Conservation (phyloP, 1,139 yeast species). For the Saccharomyces hybrid region DNA sequence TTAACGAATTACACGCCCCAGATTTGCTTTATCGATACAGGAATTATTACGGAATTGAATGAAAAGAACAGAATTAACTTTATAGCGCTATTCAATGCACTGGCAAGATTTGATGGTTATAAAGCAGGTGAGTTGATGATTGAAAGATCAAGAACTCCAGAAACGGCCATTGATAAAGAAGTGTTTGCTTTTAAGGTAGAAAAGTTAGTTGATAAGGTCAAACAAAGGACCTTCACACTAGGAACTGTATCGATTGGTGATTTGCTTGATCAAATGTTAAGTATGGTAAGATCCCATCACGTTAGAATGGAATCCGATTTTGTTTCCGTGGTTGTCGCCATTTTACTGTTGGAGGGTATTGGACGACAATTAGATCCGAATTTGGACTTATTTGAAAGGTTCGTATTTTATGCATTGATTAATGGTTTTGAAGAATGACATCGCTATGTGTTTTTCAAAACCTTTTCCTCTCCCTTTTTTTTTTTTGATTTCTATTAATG, state of each 20-base stretch:
- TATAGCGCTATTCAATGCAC: conserved; percentile 78
- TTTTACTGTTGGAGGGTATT: conserved; percentile 81
- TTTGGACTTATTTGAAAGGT: conserved; percentile 89
- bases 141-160: conserved; percentile 90
- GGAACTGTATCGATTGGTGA: conserved; percentile 93
- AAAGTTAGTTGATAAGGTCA: conserved; percentile 69
- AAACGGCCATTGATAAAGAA: conserved; percentile 76
- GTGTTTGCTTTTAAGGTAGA: conserved; percentile 84
- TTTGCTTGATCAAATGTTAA: conserved; percentile 72
- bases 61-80: conserved; percentile 72
- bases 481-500: conserved; percentile 14
- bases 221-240: conserved; percentile 79
- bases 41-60: conserved; percentile 83
- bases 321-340: conserved; percentile 87
- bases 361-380: conserved; percentile 92
- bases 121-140: conserved; percentile 92
- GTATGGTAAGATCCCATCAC: conserved; percentile 89
- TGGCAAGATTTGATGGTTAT: conserved; percentile 89
- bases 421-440: background rate
- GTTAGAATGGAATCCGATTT: conserved; percentile 98
- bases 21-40: conserved; percentile 85
- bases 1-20: conserved; percentile 67
- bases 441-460: background rate
- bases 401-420: conserved; percentile 52
- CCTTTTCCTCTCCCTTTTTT: background rate